Evolutionary conservation across 2,329 filamentous ascomycete genomes (phyloP), one percentile per base, ranked within the genome.

Genomic region (Alternaria arborescens): DNA sequence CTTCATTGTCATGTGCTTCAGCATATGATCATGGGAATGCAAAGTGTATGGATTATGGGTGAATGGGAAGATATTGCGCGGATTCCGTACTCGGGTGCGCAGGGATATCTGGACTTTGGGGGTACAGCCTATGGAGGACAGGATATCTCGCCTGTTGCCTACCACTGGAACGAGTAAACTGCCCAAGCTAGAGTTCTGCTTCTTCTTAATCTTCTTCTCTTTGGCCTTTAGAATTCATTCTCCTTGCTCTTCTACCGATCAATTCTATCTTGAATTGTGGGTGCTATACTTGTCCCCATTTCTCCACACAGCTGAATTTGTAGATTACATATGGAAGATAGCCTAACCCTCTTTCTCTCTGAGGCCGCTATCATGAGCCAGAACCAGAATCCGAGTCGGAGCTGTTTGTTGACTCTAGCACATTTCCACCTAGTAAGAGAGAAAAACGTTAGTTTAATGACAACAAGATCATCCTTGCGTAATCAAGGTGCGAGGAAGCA

Each of bases 1-100:
- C 78, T 88, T 63, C 87, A 89, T 71, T 89, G 87, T 63, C 87
- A 89, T 70, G 82, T 85, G 16, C 64, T 85, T 51, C 82, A 84
- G 55, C 87, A 89, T 70, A 86, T 87, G 81, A 76, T 86, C 18
- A 87, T 88, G 85, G 75, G 79, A 0, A 82, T 82, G 82, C 80
- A 82, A 64, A 80, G 76, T 1, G 81, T 81, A 2, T 84, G 81
- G 79, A 69, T 81, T 0, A 80, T 83, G 73, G 82, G 82, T 1
- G 75, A 84, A 36, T 76, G 73, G 10, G 67, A 74, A 1, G 71
- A 83, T 34, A 81, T 84, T 10, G 62, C 74, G 1, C 34, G 58
- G 8, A 71, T 77, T 16, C 76, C 77, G 8, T 74, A 65, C 14
- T 68, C 65, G 8, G 75, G 80, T 42, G 77, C 79, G 11, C 52